These are phyloP conservation scores for Cystobasidium sp. DNA, from an alignment of 1,284 basidiomycete genomes.

Conservation along the genomic window DNA sequence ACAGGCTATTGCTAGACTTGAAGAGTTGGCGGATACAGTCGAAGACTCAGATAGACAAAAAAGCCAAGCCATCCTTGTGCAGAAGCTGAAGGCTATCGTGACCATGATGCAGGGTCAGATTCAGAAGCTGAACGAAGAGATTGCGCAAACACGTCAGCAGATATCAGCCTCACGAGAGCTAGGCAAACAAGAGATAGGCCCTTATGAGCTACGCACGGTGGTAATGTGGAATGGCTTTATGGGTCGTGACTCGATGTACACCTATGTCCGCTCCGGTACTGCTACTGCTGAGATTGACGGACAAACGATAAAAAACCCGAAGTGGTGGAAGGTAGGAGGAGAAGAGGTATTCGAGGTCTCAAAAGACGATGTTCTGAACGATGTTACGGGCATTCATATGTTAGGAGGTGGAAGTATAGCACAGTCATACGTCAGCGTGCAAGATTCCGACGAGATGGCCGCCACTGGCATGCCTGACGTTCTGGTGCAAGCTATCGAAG, in stretches of 20 bases:
- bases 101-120: conserved; percentile 1
- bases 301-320: not conserved
- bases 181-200: not conserved
- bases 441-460: conserved; percentile 8
- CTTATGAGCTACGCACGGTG: conserved; percentile 27
- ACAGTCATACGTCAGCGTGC: conserved; percentile 6
- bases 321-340: conserved; percentile 31
- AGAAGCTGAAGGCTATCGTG: conserved; percentile 14
- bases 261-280: conserved; percentile 26
- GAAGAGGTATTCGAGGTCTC: conserved; percentile 15
- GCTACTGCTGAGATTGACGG: not conserved
- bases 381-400: conserved; percentile 29
- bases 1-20: not conserved
- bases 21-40: conserved; percentile 1
- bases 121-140: not conserved
- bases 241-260: conserved; percentile 30
- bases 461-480: not conserved
- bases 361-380: conserved; percentile 11
- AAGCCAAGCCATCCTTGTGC: conserved; percentile 1
- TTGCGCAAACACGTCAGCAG: not conserved
- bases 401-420: conserved; percentile 27
- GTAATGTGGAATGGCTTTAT: conserved; percentile 33
- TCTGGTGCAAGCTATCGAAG: conserved; percentile 5
- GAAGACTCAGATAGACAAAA: conserved; percentile 22
- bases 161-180: conserved; percentile 7